phyloP scores from a whole-genome alignment of 1,284 basidiomycete species.

The Ustilago xerochloae region DNA sequence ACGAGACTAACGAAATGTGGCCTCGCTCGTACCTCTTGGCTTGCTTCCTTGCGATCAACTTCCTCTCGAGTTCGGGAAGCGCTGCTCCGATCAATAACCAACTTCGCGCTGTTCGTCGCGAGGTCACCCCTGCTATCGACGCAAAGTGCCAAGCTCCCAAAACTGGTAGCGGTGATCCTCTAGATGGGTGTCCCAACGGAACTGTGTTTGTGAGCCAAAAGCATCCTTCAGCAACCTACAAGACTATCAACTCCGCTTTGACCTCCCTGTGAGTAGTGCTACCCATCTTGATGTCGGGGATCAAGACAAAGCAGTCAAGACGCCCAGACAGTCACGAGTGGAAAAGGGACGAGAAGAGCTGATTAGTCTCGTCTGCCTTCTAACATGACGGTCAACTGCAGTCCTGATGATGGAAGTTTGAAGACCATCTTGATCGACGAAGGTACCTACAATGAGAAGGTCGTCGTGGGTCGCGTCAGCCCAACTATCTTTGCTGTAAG shows the following conservation, averaged over 20 bases:
- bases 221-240: slow-evolving; percentile 9
- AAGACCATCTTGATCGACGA: slow-evolving; percentile 30
- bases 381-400: too few relatives aligned
- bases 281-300: neutral
- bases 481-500: slow-evolving; percentile 31
- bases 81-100: neutral
- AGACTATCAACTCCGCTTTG: slow-evolving; percentile 26
- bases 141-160: slow-evolving; percentile 32
- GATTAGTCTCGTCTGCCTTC: too few relatives aligned
- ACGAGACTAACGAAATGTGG: too few relatives aligned
- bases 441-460: slow-evolving; percentile 34
- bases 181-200: slow-evolving; percentile 14
- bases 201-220: slow-evolving; percentile 34
- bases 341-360: too few relatives aligned
- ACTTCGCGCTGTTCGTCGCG: too few relatives aligned
- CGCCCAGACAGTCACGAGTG: too few relatives aligned
- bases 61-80: neutral
- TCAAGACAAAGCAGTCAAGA: neutral
- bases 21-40: neutral
- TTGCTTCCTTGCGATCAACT: slow-evolving; percentile 3
- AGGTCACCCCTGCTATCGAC: neutral
- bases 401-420: slow-evolving; percentile 23
- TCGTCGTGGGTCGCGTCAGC: slow-evolving; percentile 17
- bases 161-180: neutral
- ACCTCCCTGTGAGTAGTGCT: slow-evolving; percentile 25